These are phyloP conservation scores for Patellifolia procumbens DNA, from an alignment of 179 eudicot genomes.

Conservation along the genomic window DNA sequence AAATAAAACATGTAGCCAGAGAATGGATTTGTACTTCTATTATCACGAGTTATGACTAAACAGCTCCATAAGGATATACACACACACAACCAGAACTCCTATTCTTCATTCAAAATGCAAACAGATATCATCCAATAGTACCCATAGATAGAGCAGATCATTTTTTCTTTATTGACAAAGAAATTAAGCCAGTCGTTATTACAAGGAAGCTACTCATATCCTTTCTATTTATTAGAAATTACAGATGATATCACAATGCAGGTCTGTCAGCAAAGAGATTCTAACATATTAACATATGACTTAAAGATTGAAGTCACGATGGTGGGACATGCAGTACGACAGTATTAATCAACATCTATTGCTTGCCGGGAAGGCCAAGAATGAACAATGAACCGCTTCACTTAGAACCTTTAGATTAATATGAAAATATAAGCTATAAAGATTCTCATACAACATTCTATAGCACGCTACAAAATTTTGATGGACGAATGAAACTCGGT, in stretches of 20 bases:
- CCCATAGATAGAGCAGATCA: not conserved
- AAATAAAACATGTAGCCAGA: not conserved
- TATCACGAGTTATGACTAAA: not conserved
- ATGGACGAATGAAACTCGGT: not conserved
- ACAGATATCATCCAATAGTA: not conserved
- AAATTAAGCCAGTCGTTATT: not conserved
- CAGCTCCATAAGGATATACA: not conserved
- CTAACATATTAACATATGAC: not conserved
- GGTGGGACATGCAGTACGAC: too few relatives aligned
- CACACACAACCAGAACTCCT: not conserved
- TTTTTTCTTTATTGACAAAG: not conserved
- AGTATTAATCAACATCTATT: too few relatives aligned
- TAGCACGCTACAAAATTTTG: slow-evolving; percentile 32
- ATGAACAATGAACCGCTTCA: not conserved
- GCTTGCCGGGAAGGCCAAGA: too few relatives aligned
- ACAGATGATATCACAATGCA: not conserved
- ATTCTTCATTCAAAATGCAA: not conserved
- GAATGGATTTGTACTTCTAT: not conserved
- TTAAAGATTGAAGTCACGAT: too few relatives aligned
- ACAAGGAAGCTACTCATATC: not conserved
- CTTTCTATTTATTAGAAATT: not conserved
- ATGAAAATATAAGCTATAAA: not conserved
- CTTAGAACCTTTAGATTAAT: too few relatives aligned
- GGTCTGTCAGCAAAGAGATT: not conserved
- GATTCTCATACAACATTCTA: not conserved